Percentiles rank a stretch among this genome's conserved stretches.
Evolutionary conservation across 495 filamentous ascomycete genomes (phyloP).

Genomic region (Talaromyces stipitatus): DNA sequence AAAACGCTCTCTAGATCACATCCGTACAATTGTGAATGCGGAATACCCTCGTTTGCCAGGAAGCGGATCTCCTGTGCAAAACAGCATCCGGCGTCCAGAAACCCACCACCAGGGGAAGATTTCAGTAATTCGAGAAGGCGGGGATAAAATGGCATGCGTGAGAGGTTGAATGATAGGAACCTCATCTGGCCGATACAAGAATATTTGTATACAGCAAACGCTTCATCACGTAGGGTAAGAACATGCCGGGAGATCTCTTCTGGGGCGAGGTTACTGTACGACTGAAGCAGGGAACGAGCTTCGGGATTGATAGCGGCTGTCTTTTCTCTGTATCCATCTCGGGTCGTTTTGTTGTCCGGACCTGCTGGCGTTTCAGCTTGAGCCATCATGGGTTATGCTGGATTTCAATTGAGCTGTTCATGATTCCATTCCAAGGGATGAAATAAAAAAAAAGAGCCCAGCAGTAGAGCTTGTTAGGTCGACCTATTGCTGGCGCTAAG

Average conservation of each 20-base stretch:
- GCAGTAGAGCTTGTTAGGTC: too few species aligned
- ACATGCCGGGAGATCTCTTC: conserved; percentile 35
- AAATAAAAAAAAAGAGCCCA: neutral
- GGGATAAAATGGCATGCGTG: conserved; percentile 19
- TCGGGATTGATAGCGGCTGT: conserved; percentile 13
- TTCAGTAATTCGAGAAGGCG: conserved; percentile 24
- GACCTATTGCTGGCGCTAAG: too few species aligned
- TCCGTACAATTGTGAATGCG: conserved; percentile 31
- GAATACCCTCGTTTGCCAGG: conserved; percentile 38
- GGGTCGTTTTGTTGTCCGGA: neutral
- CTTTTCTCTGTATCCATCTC: neutral
- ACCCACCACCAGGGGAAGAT: conserved; percentile 12
- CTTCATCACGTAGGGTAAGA: conserved; percentile 30
- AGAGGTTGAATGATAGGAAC: conserved; percentile 35
- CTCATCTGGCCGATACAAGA: conserved; percentile 42
- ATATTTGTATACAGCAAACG: conserved; percentile 35
- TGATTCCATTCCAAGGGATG: neutral
- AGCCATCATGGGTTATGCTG: too few species aligned
- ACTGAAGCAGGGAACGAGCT: conserved; percentile 25
- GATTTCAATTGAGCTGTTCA: too few species aligned
- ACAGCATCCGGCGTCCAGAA: conserved; percentile 41
- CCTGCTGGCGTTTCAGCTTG: neutral
- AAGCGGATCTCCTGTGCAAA: conserved; percentile 41
- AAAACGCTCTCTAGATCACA: conserved; percentile 41
- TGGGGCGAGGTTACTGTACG: conserved; percentile 30